Base-by-base conservation (phyloP, 345 rosid genomes). In the Gossypium turneri region DNA sequence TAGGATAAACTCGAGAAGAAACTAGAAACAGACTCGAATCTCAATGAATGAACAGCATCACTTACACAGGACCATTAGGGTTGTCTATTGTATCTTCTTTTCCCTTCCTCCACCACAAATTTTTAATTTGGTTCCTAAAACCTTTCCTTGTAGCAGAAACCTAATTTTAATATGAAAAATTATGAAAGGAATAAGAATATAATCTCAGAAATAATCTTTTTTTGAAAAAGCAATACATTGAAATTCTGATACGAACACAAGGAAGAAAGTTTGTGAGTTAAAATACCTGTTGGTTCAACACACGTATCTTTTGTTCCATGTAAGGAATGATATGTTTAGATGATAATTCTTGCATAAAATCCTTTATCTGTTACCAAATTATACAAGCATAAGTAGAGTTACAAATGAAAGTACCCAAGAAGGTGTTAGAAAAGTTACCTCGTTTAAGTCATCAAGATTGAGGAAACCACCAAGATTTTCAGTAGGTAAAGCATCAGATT, bases 31-130 rank as follows among this genome's bases (percentile, higher is more conserved):
- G 59, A 73, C 29, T 58, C 12, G 60, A 62, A 70, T 56, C n/a
- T 50, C 17, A 78, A 76, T 75, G 69, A 56, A 63, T 51, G 73
- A 76, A 25, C 47, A 62, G 69, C 73, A 70, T 77, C 77, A 79
- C 95, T 78, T 87, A 93, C 97, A 77, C 84, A 65, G 90, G 80
- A 74, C 97, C 97, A 82, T 75, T 81, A 57, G 89, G 67, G 53
- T 92, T 76, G 69, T 95, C 98, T 7, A 77, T 64, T 48, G 80
- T 73, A 56, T 95, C 99, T 8, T 93, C 99, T 88, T 93, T 95
- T 72, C 97, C 99, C 89, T 95, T 95, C 81, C 99, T 91, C 99
- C 99, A 95, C 98, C 98, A 95, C 47, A 95, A 87, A 80, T 93
- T 95, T 83, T 93, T 93, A 15, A 95, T 79, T 80, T 93, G 98